Percentiles rank a stretch among this genome's conserved stretches.
These are phyloP conservation scores for Cetradonia linearis DNA, from an alignment of 495 filamentous ascomycete species.

Conservation along the genomic window DNA sequence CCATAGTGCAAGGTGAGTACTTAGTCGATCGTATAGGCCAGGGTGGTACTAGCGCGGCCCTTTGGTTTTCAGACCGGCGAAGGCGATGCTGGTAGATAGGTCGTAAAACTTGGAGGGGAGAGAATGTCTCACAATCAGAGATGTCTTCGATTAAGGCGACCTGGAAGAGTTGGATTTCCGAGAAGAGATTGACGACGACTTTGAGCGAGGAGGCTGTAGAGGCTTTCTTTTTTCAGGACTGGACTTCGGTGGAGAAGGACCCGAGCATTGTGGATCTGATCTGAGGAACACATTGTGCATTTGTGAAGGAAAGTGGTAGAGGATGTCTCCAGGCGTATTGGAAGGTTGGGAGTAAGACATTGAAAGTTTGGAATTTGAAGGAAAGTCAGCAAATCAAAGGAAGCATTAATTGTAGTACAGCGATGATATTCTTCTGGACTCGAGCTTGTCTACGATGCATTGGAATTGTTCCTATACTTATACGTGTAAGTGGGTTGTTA, in stretches of 20 bases:
- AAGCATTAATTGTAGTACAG: not conserved
- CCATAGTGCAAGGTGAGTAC: not conserved
- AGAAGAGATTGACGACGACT: not conserved
- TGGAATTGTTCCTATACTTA: not conserved
- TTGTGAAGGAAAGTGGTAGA: slow-evolving; percentile 8
- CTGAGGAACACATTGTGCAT: slow-evolving; percentile 8
- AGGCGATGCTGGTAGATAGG: not conserved
- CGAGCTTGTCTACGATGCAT: not conserved
- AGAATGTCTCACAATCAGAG: not conserved
- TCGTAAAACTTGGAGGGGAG: not conserved
- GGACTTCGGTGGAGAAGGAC: not conserved
- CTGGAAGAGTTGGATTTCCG: not conserved
- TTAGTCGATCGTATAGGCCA: not conserved
- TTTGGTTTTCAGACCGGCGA: not conserved
- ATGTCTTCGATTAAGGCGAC: not conserved
- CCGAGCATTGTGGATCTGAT: not conserved
- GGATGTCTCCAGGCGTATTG: not conserved
- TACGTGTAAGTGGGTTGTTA: not conserved
- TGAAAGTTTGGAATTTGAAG: not conserved
- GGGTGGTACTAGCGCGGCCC: not conserved
- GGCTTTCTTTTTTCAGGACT: not conserved
- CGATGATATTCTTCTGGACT: not conserved
- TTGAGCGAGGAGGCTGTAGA: not conserved
- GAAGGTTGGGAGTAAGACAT: not conserved
- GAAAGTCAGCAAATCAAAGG: not conserved